phyloP scores from a whole-genome alignment of 192 early-diverging fungal genomes.

The Coemansia sp. region DNA sequence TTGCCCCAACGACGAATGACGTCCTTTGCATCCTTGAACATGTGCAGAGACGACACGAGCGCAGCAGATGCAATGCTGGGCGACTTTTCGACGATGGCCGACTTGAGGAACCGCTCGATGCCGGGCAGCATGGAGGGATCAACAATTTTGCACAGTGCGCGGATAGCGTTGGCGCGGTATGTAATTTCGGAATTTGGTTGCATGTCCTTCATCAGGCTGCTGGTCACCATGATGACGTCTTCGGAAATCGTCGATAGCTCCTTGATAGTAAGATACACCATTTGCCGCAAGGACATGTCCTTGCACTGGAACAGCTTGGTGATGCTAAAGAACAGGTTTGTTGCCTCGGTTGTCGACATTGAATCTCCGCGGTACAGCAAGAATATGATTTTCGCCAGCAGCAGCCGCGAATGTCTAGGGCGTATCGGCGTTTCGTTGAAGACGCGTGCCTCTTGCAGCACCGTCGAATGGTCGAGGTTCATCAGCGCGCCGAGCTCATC shows the following conservation, averaged over 20 bases:
- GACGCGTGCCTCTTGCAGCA: conserved; percentile 92
- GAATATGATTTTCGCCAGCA: conserved; percentile 92
- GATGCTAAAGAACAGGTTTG: conserved; percentile 95
- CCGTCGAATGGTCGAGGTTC: conserved; percentile 87
- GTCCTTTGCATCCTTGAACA: conserved; percentile 82
- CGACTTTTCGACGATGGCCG: conserved; percentile 93
- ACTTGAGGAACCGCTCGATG: conserved; percentile 95
- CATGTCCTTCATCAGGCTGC: conserved; percentile 94
- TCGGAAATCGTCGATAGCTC: conserved; percentile 90
- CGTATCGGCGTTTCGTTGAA: conserved; percentile 98
- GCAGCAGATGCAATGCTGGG: conserved; percentile 86
- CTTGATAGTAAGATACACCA: conserved; percentile 97
- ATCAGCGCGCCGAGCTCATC: conserved; percentile 79
- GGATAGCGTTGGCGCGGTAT: conserved; percentile 93
- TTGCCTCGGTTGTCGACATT: conserved; percentile 93
- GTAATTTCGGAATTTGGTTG: conserved; percentile 89
- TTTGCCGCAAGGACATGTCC: conserved; percentile 92
- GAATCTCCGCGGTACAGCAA: conserved; percentile 85
- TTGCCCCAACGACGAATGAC: conserved; percentile 95
- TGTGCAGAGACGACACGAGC: conserved; percentile 84
- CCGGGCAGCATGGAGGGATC: conserved; percentile 95
- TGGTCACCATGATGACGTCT: conserved; percentile 97
- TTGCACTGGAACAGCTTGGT: conserved; percentile 96
- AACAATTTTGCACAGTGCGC: conserved; percentile 91
- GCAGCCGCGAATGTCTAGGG: conserved; percentile 85